These are phyloP conservation scores for Penicillium digitatum DNA, from an alignment of 2,329 filamentous ascomycete genomes.

Conservation along the genomic window DNA sequence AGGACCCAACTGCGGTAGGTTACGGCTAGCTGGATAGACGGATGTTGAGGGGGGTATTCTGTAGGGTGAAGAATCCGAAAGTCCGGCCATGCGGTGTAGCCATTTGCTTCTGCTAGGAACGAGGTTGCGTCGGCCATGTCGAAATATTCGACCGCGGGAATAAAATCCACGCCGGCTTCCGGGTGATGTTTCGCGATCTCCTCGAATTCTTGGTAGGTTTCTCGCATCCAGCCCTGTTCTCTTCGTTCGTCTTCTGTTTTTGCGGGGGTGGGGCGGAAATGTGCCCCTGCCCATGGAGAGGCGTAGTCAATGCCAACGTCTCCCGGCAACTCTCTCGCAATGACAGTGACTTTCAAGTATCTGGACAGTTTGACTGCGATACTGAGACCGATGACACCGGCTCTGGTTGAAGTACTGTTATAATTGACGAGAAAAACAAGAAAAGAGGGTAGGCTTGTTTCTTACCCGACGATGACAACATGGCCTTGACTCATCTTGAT, in stretches of 20 bases:
- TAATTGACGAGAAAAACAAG: neutral
- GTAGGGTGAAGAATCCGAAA: neutral
- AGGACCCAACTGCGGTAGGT: conserved; percentile 9
- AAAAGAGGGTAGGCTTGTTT: neutral
- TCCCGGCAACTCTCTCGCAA: conserved; percentile 9
- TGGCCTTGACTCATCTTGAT: neutral
- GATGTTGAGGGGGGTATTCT: neutral
- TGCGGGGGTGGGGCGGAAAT: conserved; percentile 11
- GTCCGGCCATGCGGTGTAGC: conserved; percentile 9
- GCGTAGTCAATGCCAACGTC: neutral
- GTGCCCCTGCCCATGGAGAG: conserved; percentile 11
- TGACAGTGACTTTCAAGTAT: neutral
- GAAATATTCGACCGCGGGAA: conserved; percentile 10
- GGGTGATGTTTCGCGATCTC: neutral
- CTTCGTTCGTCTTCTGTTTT: conserved; percentile 1
- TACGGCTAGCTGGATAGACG: conserved; percentile 3
- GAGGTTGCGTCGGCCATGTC: neutral
- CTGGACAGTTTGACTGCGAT: neutral
- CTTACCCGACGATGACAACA: neutral
- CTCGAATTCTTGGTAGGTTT: conserved; percentile 8
- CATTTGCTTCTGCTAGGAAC: conserved; percentile 1
- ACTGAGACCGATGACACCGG: neutral
- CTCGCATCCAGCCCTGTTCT: conserved; percentile 9
- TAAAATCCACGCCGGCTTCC: conserved; percentile 4
- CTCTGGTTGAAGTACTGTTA: neutral